Base-by-base conservation (phyloP, 768 basidiomycete genomes). In the Suillus cothurnatus region DNA sequence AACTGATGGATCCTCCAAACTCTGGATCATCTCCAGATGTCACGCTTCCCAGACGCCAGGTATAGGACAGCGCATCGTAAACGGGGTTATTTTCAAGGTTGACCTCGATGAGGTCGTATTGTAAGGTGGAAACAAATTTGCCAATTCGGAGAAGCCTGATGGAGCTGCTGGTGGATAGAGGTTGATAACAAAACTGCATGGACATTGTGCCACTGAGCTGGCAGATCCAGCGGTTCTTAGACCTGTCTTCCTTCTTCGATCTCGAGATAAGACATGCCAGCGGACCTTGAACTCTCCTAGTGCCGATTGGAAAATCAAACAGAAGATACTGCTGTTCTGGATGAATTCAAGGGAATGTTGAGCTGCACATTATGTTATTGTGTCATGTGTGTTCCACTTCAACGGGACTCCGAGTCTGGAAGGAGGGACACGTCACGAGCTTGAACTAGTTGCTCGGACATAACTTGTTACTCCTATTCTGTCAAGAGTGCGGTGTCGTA, bases 11-110 rank as follows among this genome's bases (percentile, higher is more conserved):
- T 9, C 50, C 50, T 19, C 50, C 50, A 52, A 17, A 28, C 26
- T 52, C 50, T 45, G 36, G 23, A 41, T 19, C 34, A 59, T n/a
- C 21, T 28, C 32, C 50, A 8, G 26, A 19, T 31, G 28, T 52
- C 28, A 28, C n/a, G 4, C 4, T 17, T 31, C n/a, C 21, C 21
- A 52, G 57, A 38, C 60, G 60, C 63, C 63, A 64, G 28, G 63
- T 64, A 21, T 64, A 64, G 15, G 63, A 64, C 14, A 64, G 45
- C 26, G 63, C 63, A 49, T 38, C 34, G 2, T 64, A 64, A 60
- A 59, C 31, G 9, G 63, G 63, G 26, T 19, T 52, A 28, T 17
- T 52, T 28, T 28, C 17, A 31, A 52, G 50, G 17, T 52, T 8
- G 26, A 17, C 28, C 28, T 52, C 50, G 28, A 52, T 31, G 28